Base-by-base conservation (phyloP, 352 stramenopile species). In the Globisporangium nodosum region DNA sequence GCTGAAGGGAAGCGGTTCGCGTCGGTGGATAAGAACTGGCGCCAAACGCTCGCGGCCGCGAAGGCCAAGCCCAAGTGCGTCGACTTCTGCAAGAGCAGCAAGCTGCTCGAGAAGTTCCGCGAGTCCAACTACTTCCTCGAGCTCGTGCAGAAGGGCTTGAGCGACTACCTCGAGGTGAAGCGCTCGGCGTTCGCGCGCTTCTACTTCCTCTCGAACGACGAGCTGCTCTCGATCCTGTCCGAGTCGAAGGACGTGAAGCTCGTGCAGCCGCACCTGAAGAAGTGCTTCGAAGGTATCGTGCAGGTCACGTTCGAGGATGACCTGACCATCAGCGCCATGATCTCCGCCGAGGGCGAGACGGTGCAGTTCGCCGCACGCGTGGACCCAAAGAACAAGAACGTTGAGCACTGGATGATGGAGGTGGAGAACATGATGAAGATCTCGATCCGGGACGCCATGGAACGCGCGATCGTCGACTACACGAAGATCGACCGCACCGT, bases 21-120 rank as follows among this genome's bases (percentile, higher is more conserved):
- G 1, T 97, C 90, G 0, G 94, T 98, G 6, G 94, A 98, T 62
- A 98, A 98, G 58, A 97, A 98, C 58, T 98, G 94, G 94, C 76
- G 94, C 3, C 80, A 95, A 49, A 98, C 90, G 3, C 77, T 98
- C 21, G 73, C 73, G 2, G 68, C 76, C 1, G 94, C 87, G 0
- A 97, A 97, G 60, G 59, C 74, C 0, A 97, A 97, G 50, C 90
- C 88, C 1, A 78, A 80, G 37, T 88, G 81, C 50, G 87, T 98
- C 47, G 85, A 97, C n/a, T 98, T 98, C 57, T 98, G 93, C 66
- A 90, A 93, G 55, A 94, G 90, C 37, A 58, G 63, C 8, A 97
- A 97, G 54, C 68, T 98, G n/a, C 70, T 98, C 3, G 94, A 98
- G 46, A 87, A 90, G 16, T 98, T 98, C 52, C 78, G 82, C 16